Evolutionary conservation across 805 yeast species (phyloP), one percentile per base, ranked within the genome.

Genomic region (Lachancea lanzarotensis): DNA sequence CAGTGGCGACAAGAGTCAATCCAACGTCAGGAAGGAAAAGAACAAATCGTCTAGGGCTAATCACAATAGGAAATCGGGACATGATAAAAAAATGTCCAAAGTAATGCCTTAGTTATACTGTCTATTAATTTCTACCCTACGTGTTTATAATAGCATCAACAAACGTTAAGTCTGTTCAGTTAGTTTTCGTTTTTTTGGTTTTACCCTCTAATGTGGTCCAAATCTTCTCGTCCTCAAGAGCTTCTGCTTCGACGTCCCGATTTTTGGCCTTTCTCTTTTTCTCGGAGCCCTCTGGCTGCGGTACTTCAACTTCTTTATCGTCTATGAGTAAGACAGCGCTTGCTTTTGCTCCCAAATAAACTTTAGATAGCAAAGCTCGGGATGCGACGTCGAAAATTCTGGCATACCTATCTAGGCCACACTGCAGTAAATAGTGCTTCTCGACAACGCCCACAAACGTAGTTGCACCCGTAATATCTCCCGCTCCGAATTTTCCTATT

Each of bases 381-480:
- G 79, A 65, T 1, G 66, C 67, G 3, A 79, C 59, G 48, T 88
- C 83, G 63, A 76, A 91, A 3, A 85, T 86, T 47, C 96, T 75
- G 22, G 87, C 71, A 56, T 88, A 91, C 56, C 96, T 74, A 59
- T 93, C 98, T 18, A 90, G 73, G 0, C 96, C 95, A 36, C 95
- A 97, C 16, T 86, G 72, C 2, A 81, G 80, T 7, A 90, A 56
- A 25, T 82, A 58, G 9, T 71, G 70, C 10, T 68, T 63, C 1
- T 56, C 56, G 3, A 42, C 27, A 9, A 58, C 44, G 29, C 50
- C 43, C 16, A 63, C 47, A 43, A 48, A 59, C 16, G 62, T 49
- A 3, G 66, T 51, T 20, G 64, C 64, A 37, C 84, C 79, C 1
- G 89, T 82, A 46, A 95, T 90, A 19, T 81, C 82, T 10, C 88